Conservation (phyloP, 1,139 yeast genomes). For the Casaregolazyma lundiana region DNA sequence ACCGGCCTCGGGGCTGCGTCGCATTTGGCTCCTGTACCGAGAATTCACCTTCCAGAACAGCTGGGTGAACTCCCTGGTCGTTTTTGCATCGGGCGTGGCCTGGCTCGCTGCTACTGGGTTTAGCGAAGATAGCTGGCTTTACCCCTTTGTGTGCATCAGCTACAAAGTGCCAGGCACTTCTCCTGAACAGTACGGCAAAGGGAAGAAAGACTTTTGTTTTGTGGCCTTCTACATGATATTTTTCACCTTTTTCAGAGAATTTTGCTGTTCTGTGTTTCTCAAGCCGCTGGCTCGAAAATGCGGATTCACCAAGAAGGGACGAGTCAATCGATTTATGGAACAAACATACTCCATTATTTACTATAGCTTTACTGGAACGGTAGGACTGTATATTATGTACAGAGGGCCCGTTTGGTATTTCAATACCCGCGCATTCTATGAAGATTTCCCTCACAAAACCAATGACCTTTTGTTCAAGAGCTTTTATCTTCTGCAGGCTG, state of each 20-base stretch:
- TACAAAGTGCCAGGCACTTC: constrained; percentile 50
- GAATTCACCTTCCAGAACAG: constrained; percentile 68
- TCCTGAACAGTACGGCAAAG: constrained; percentile 65
- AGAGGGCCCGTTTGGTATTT: constrained; percentile 83
- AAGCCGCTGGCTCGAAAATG: constrained; percentile 59
- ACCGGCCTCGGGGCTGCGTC: constrained; percentile 16
- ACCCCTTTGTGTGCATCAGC: constrained; percentile 62
- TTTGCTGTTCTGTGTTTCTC: constrained; percentile 76
- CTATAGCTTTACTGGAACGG: constrained; percentile 75
- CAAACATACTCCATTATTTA: constrained; percentile 83
- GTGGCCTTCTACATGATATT: constrained; percentile 76
- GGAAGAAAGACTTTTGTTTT: constrained; percentile 74
- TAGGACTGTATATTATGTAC: constrained; percentile 86
- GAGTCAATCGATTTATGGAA: constrained; percentile 80
- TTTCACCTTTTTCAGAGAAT: constrained; percentile 88
- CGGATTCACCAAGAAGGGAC: constrained; percentile 55
- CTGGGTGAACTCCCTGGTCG: constrained; percentile 68
- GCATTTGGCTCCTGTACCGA: constrained; percentile 47
- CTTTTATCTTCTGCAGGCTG: constrained; percentile 87
- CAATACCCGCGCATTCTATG: constrained; percentile 75
- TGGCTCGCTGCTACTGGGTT: constrained; percentile 34
- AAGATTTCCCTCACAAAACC: constrained; percentile 74
- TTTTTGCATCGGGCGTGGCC: constrained; percentile 30
- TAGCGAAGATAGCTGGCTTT: constrained; percentile 56
- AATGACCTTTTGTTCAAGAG: constrained; percentile 68